These are phyloP conservation scores for Lepidium sativum DNA, from an alignment of 345 rosid genomes.

Conservation along the genomic window DNA sequence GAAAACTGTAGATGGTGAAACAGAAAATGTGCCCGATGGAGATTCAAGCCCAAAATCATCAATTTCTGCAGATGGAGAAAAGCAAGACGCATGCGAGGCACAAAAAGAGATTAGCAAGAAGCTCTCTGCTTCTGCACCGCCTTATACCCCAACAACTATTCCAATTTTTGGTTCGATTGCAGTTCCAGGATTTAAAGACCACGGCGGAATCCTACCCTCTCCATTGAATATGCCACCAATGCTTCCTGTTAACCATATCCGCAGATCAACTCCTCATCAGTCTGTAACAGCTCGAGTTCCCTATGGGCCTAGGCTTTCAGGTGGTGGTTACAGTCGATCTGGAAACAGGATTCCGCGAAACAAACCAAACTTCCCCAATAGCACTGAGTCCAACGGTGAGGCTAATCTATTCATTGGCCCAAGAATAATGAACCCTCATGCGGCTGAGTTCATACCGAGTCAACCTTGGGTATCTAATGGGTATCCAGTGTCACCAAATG, in stretches of 20 bases:
- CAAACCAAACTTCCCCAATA: conserved; percentile 49
- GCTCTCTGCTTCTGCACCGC: conserved; percentile 96
- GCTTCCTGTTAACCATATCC: conserved; percentile 59
- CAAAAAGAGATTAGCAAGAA: conserved; percentile 74
- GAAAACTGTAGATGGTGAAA: conserved; percentile 29
- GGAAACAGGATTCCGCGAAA: conserved; percentile 59
- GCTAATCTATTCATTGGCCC: conserved; percentile 52
- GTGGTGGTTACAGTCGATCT: conserved; percentile 75
- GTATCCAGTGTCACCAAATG: conserved; percentile 62
- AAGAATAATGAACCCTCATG: conserved; percentile 94
- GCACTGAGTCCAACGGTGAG: conserved; percentile 46
- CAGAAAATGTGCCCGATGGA: conserved; percentile 29
- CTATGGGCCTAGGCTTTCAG: conserved; percentile 94
- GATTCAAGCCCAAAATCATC: conserved; percentile 28
- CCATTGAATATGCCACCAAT: conserved; percentile 79
- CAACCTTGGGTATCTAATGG: conserved; percentile 89
- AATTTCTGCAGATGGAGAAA: conserved; percentile 42
- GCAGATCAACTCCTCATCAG: conserved; percentile 76
- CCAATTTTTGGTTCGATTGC: conserved; percentile 75
- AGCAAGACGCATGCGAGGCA: conserved; percentile 52
- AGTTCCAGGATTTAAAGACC: conserved; percentile 73
- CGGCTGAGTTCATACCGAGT: conserved; percentile 82
- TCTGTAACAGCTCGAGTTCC: conserved; percentile 96
- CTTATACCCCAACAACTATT: conserved; percentile 71
- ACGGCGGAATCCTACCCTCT: conserved; percentile 87